phyloP scores from a whole-genome alignment of 2,329 filamentous ascomycete species.

The Apiospora arundinis region DNA sequence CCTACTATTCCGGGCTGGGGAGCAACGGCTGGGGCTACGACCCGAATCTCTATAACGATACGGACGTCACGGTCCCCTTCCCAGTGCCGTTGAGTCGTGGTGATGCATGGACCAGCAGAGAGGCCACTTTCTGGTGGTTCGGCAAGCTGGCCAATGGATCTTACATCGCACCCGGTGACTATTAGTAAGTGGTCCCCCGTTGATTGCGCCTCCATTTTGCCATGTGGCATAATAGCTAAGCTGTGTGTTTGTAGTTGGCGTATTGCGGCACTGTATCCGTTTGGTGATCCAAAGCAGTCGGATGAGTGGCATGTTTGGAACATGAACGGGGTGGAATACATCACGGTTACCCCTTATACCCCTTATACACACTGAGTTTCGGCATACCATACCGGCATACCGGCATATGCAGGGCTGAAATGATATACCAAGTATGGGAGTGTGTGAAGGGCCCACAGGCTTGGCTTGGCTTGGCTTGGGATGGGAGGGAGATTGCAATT shows the following conservation, averaged over 20 bases:
- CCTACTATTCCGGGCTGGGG: conserved; percentile 30
- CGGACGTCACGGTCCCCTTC: conserved; percentile 28
- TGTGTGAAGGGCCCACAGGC: background rate
- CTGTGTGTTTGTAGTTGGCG: background rate
- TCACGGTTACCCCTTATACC: conserved; percentile 12
- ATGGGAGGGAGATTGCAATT: background rate
- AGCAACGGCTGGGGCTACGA: conserved; percentile 29
- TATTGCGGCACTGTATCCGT: conserved; percentile 9
- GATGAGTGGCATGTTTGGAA: conserved; percentile 16
- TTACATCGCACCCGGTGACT: conserved; percentile 22
- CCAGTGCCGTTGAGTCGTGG: conserved; percentile 28
- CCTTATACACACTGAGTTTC: background rate
- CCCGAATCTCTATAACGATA: conserved; percentile 28
- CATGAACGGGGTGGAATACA: conserved; percentile 16
- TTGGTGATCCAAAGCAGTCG: background rate
- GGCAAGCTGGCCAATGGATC: conserved; percentile 24
- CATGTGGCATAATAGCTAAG: background rate
- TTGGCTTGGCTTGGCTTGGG: background rate
- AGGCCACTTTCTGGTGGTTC: conserved; percentile 22
- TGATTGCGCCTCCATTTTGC: background rate
- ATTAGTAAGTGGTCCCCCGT: background rate
- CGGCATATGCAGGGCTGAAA: conserved; percentile 3
- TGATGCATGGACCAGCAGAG: background rate
- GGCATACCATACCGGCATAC: background rate
- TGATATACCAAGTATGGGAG: background rate